Evolutionary conservation across 2,329 filamentous ascomycete species (phyloP), one percentile per base, ranked within the genome.

Genomic region (Lecanicillium sp.): DNA sequence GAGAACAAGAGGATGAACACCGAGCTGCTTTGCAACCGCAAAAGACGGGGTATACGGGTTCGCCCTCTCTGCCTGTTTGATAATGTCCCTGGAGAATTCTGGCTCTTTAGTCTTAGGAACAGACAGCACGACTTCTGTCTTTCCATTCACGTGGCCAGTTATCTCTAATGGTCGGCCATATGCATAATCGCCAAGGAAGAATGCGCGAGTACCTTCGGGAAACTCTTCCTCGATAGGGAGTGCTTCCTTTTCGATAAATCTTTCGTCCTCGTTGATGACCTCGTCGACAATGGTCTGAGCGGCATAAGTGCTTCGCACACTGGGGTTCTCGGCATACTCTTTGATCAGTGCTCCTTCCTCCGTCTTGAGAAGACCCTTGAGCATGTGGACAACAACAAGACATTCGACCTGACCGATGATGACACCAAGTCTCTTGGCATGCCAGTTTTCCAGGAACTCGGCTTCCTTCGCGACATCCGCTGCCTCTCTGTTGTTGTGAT

Each of bases 181-280:
- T 38, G 87, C 86, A 62, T 83, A 94, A 28, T 95, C 89, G 33
- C 92, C 92, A 3, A 98, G 67, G 68, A 95, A 96, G 65, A 98
- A 98, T 1, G 85, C 88, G 40, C 82, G 77, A 2, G 86, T 85
- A 29, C 80, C 82, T 40, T 80, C 63, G 0, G 92, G 89, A 46
- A 95, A 96, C 53, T 98, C 92, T 57, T 95, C 81, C 49, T 89
- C 83, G 25, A 98, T 82, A 1, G 90, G 84, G 5, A 94, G 56
- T n/a, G 92, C 89, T 11, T 74, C 81, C 51, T 80, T 83, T 63
- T 98, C 92, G 38, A 96, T 75, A 63, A 98, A 98, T 17, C 92
- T 85, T 57, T 87, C 80, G 55, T 98, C 92, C 51, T 89, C 84
- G 55, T 90, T 94, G 51, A 88, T 65, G 30, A 96, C 90, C 44